These are phyloP conservation scores for Xylaria curta DNA, from an alignment of 495 filamentous ascomycete genomes.

Conservation along the genomic window DNA sequence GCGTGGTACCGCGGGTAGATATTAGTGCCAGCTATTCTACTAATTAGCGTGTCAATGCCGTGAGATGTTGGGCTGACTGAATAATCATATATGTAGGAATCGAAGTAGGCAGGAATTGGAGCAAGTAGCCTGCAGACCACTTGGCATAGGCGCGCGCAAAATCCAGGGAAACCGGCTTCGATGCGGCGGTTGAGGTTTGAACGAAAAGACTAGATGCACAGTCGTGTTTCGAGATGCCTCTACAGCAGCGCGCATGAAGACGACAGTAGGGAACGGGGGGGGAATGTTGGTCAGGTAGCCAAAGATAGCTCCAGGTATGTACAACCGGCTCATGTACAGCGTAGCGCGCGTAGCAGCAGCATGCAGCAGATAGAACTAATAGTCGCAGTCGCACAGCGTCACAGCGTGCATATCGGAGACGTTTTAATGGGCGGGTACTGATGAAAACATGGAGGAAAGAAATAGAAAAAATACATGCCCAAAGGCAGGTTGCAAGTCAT, in stretches of 20 bases:
- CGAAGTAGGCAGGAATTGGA: background rate
- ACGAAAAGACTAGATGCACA: background rate
- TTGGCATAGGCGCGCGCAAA: slow-evolving; percentile 24
- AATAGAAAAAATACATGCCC: background rate
- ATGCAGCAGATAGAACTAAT: background rate
- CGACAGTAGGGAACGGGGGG: slow-evolving; percentile 12
- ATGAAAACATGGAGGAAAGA: slow-evolving; percentile 1
- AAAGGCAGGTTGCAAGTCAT: slow-evolving; percentile 1
- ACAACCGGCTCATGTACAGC: background rate
- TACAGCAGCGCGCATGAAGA: background rate
- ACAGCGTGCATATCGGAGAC: background rate
- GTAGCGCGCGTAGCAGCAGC: background rate
- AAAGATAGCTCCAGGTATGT: slow-evolving; percentile 8
- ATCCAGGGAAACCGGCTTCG: slow-evolving; percentile 1
- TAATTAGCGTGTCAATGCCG: slow-evolving; percentile 20
- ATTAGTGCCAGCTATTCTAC: slow-evolving; percentile 5
- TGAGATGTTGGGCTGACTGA: background rate
- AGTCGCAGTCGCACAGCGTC: slow-evolving; percentile 7
- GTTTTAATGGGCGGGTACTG: background rate
- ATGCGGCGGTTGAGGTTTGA: background rate
- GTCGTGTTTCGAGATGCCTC: slow-evolving; percentile 17
- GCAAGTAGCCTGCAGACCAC: background rate
- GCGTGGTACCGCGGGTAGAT: background rate
- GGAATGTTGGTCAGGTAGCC: background rate
- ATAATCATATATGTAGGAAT: background rate